These are phyloP conservation scores for Komagataea norvegica DNA, from an alignment of 1,139 yeast species.

Conservation along the genomic window DNA sequence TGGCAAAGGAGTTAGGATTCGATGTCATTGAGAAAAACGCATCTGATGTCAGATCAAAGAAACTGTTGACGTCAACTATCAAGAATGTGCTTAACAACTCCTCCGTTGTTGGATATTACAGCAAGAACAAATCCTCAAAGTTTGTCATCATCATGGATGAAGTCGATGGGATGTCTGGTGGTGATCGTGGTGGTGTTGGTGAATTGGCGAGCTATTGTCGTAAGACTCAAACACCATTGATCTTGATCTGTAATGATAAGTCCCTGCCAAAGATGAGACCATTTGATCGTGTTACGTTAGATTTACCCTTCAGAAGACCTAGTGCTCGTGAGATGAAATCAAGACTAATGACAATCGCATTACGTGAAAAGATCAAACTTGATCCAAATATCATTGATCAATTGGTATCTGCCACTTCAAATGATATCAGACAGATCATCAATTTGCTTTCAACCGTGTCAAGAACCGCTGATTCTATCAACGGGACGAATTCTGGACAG, in stretches of 20 bases:
- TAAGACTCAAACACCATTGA: slow-evolving; percentile 82
- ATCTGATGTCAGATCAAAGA: slow-evolving; percentile 85
- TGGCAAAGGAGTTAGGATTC: slow-evolving; percentile 63
- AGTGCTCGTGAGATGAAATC: slow-evolving; percentile 76
- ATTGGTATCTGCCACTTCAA: slow-evolving; percentile 76
- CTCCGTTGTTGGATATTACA: slow-evolving; percentile 72
- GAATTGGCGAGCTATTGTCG: slow-evolving; percentile 86
- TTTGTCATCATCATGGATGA: slow-evolving; percentile 95
- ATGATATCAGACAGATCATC: slow-evolving; percentile 93
- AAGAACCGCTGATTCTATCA: slow-evolving; percentile 59
- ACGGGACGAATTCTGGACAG: slow-evolving; percentile 46
- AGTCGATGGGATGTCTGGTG: slow-evolving; percentile 99
- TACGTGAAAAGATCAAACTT: slow-evolving; percentile 72
- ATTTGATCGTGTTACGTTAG: slow-evolving; percentile 80
- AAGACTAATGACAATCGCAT: slow-evolving; percentile 86
- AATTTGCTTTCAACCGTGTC: slow-evolving; percentile 83
- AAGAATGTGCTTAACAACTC: slow-evolving; percentile 74
- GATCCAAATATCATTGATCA: slow-evolving; percentile 82
- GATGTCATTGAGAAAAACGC: slow-evolving; percentile 77
- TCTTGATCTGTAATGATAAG: slow-evolving; percentile 90
- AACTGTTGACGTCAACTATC: slow-evolving; percentile 60
- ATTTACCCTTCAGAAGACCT: slow-evolving; percentile 85
- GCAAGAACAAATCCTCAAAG: slow-evolving; percentile 39
- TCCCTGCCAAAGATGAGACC: slow-evolving; percentile 94
- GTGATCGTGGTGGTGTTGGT: slow-evolving; percentile 98